Percentiles rank a stretch among this genome's conserved stretches.
These are phyloP conservation scores for Ceratocystiopsis minuta DNA, from an alignment of 2,329 filamentous ascomycete species.

Conservation along the genomic window DNA sequence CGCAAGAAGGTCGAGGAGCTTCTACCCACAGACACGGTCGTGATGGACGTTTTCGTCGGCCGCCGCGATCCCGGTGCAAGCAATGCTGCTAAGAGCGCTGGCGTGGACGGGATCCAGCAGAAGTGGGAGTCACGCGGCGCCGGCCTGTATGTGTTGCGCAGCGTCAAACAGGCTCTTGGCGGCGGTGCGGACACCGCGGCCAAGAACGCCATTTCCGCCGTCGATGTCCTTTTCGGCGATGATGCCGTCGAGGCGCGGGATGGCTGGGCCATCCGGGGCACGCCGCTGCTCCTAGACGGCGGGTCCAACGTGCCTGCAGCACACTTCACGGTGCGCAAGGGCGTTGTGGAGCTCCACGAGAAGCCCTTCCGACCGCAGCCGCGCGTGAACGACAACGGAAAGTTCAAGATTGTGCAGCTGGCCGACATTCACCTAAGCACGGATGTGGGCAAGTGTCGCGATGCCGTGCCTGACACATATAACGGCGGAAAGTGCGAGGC, in stretches of 20 bases:
- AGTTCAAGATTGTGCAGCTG: constrained; percentile 93
- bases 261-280: constrained; percentile 66
- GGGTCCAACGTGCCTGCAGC: constrained; percentile 45
- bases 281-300: constrained; percentile 51
- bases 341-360: constrained; percentile 41
- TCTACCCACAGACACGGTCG: constrained; percentile 52
- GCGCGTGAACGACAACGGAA: constrained; percentile 70
- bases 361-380: constrained; percentile 40
- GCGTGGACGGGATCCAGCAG: constrained; percentile 35
- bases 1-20: constrained; percentile 78
- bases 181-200: constrained; percentile 30
- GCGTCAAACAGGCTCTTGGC: constrained; percentile 51
- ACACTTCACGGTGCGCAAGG: constrained; percentile 62
- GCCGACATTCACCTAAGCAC: constrained; percentile 92
- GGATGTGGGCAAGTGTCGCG: constrained; percentile 67
- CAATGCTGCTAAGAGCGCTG: too few species aligned
- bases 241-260: constrained; percentile 80
- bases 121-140: constrained; percentile 62
- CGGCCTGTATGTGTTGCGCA: constrained; percentile 69
- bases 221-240: constrained; percentile 77
- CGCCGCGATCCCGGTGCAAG: constrained; percentile 47
- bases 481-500: constrained; percentile 72
- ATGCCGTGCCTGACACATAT: constrained; percentile 58
- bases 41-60: constrained; percentile 62
- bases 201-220: constrained; percentile 53